Percentiles rank a stretch among this genome's conserved stretches.
Conservation (phyloP, 228 moss, liverwort and hornwort genomes). For the Sphagnum fallax region DNA sequence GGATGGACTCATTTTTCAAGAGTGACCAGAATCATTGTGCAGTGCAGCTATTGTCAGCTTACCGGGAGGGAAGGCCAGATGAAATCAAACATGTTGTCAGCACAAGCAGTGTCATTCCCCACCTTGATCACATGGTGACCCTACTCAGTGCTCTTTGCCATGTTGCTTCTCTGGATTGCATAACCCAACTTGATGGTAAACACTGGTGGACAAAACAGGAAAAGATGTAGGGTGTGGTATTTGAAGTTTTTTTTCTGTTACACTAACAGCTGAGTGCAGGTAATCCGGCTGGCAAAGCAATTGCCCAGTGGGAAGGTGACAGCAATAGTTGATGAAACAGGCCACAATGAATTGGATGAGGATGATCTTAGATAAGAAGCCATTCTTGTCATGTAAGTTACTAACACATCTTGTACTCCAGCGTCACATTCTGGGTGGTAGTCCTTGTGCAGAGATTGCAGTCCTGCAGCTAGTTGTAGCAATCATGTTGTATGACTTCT, state of each 20-base stretch:
- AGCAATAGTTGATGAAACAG: constrained; percentile 13
- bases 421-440: too few relatives aligned
- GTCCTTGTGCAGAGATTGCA: too few relatives aligned
- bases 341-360: constrained; percentile 28
- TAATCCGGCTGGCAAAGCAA: constrained; percentile 45
- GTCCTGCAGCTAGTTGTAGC: too few relatives aligned
- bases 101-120: constrained; percentile 35
- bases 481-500: too few relatives aligned
- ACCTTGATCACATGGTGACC: constrained; percentile 53
- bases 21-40: constrained; percentile 40
- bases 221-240: background rate
- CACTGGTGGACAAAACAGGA: background rate
- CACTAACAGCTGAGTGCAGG: constrained; percentile 14
- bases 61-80: constrained; percentile 9
- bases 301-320: constrained; percentile 33
- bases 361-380: constrained; percentile 41
- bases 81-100: constrained; percentile 24
- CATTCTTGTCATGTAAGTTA: too few relatives aligned
- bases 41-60: constrained; percentile 14
- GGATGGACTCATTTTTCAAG: constrained; percentile 44
- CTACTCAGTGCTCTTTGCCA: background rate
- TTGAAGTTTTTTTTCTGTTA: background rate
- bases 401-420: too few relatives aligned
- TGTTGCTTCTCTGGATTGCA: constrained; percentile 5
- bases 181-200: background rate